Percentiles rank a stretch among this genome's conserved stretches.
Evolutionary conservation across 2,329 filamentous ascomycete genomes (phyloP).

Genomic region (Mycosphaerella sp.): DNA sequence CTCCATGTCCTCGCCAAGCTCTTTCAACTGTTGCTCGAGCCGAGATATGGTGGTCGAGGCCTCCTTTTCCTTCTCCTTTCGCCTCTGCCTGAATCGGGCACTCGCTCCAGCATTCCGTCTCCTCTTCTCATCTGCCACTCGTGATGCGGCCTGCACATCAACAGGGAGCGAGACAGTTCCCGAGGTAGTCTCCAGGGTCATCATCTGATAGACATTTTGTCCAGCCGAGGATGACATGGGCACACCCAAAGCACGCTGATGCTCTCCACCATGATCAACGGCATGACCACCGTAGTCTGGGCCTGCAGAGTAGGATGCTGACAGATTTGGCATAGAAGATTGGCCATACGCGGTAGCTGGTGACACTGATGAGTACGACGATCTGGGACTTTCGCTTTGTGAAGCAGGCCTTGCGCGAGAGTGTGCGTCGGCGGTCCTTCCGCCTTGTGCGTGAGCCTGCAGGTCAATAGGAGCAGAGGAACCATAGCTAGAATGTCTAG

Average conservation of each 20-base stretch:
- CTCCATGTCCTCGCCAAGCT: slow-evolving; percentile 63
- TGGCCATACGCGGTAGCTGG: slow-evolving; percentile 23
- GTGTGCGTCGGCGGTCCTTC: slow-evolving; percentile 30
- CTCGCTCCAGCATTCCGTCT: slow-evolving; percentile 81
- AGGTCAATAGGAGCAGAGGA: slow-evolving; percentile 35
- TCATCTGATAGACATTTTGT: slow-evolving; percentile 47
- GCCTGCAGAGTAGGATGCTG: slow-evolving; percentile 16
- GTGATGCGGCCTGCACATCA: slow-evolving; percentile 75
- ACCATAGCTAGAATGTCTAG: slow-evolving; percentile 33
- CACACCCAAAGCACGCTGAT: slow-evolving; percentile 37
- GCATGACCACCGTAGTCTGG: slow-evolving; percentile 9
- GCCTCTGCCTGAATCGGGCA: slow-evolving; percentile 70
- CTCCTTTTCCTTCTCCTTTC: slow-evolving; percentile 76
- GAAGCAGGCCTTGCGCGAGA: slow-evolving; percentile 24
- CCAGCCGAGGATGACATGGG: slow-evolving; percentile 41
- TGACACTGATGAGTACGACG: slow-evolving; percentile 43
- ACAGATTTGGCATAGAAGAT: slow-evolving; percentile 20
- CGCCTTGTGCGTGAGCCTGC: slow-evolving; percentile 37
- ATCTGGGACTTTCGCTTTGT: slow-evolving; percentile 42
- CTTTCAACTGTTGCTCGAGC: slow-evolving; percentile 61
- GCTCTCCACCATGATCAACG: slow-evolving; percentile 12
- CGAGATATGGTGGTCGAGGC: slow-evolving; percentile 62
- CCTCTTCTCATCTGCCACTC: slow-evolving; percentile 76
- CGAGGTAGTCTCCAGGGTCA: slow-evolving; percentile 48
- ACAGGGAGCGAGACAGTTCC: slow-evolving; percentile 59